Base-by-base conservation (phyloP, 1,284 basidiomycete species). In the Fistulinella cinereoalba region DNA sequence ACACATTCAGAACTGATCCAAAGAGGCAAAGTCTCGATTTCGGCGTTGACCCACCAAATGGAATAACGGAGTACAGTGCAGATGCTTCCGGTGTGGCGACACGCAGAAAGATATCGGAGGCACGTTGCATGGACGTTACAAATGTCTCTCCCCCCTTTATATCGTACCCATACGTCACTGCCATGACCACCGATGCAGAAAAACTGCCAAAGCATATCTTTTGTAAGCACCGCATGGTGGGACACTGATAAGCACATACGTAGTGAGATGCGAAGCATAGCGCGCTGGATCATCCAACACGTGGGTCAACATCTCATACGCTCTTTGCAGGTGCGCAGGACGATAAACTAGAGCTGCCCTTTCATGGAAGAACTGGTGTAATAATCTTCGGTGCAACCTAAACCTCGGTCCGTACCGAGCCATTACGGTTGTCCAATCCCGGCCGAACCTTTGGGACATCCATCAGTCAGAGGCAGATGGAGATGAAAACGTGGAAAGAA, bases 131-230 rank as follows among this genome's bases (percentile, higher is more conserved):
- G 6, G 45, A 37, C 1, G 37, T n/a, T 9, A 52, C 43, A 5
- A 42, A 52, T 3, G 37, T 13, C 9, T 53, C 57, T 6, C 36
- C 40, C 1, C 23, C 33, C 15, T 44, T 47, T 2, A 40, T 24
- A 31, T 49, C 49, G 19, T 52, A 57, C 16, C 56, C 57, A 7
- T 58, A 60, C 4, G 56, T 53, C 10, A 60, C 32, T 1, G 38
- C 44, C 42, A 53, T 48, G 18, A 49, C 33, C n/a, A 55, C 34
- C 13, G 41, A 16, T n/a, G 44, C 55, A 0, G 57, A 44, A 25
- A 62, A 55, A 11, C 57, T 56, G 36, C 16, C 13, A 3, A 29
- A 11, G 8, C n/a, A 18, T 2, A 6, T 12, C 12, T 12, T 22
- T 23, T 6, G 8, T 42, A 28, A 52, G 10, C 10, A 21, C 13